phyloP scores from a whole-genome alignment of 345 rosid species.

The Populus deltoides region DNA sequence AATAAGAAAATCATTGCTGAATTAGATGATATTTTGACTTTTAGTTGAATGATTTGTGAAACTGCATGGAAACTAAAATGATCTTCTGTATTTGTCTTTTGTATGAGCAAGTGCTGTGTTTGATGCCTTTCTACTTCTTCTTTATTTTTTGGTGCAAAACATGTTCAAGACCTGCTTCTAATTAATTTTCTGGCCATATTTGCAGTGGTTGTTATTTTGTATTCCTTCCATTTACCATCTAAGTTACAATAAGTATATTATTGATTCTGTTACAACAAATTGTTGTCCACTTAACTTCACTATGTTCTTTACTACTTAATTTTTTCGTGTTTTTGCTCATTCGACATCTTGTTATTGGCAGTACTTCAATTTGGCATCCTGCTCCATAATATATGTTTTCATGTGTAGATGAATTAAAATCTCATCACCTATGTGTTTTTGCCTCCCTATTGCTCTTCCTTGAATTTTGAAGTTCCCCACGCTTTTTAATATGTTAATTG shows the following conservation, averaged over 20 bases:
- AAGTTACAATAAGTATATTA: background rate
- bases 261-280: background rate
- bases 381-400: background rate
- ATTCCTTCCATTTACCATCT: background rate
- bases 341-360: background rate
- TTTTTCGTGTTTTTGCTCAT: background rate
- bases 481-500: background rate
- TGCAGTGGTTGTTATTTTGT: background rate
- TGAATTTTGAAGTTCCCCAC: background rate
- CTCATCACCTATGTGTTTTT: background rate
- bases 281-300: background rate
- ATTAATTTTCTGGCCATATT: background rate
- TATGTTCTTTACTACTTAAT: background rate
- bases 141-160: background rate
- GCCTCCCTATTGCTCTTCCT: slow-evolving; percentile 5
- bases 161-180: background rate
- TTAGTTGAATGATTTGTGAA: background rate
- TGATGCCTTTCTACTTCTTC: background rate
- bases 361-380: background rate
- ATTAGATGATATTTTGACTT: background rate
- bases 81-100: background rate
- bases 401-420: background rate
- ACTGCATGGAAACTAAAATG: background rate
- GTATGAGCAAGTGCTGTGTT: background rate
- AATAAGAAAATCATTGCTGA: background rate